Conservation (phyloP, 177 flowering plant genomes). For the Vitis hybrid region DNA sequence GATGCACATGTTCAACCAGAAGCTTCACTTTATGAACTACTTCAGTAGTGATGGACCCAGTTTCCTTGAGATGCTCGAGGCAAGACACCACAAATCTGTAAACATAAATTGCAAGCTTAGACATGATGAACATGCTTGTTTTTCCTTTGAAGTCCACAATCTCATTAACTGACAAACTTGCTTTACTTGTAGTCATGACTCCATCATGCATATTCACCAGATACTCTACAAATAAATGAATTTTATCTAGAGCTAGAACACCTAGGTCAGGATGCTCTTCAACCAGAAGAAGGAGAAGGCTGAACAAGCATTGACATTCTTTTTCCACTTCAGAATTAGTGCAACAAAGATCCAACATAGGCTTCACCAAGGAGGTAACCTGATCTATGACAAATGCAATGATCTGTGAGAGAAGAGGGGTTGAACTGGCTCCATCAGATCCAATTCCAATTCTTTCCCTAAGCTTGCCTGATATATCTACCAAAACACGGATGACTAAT, state of each 20-base stretch:
- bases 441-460: conserved; percentile 23
- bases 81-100: conserved; percentile 41
- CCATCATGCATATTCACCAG: conserved; percentile 20
- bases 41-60: conserved; percentile 27
- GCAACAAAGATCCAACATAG: conserved; percentile 18
- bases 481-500: conserved; percentile 42
- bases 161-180: conserved; percentile 10
- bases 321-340: conserved; percentile 22
- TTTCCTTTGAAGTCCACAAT: conserved; percentile 16
- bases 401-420: conserved; percentile 27
- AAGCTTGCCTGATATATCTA: conserved; percentile 33
- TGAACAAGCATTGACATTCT: conserved; percentile 43
- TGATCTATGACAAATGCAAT: conserved; percentile 41
- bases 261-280: conserved; percentile 40
- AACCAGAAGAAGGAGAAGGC: conserved; percentile 39
- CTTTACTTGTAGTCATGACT: conserved; percentile 5
- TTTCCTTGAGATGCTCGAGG: conserved; percentile 46
- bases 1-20: conserved; percentile 31
- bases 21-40: conserved; percentile 40
- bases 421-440: conserved; percentile 17
- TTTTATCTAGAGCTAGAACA: conserved; percentile 43
- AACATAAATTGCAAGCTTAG: conserved; percentile 35
- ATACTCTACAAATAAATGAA: conserved; percentile 29
- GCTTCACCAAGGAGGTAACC: conserved; percentile 32
- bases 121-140: conserved; percentile 13